Evolutionary conservation across 805 yeast genomes (phyloP).

Genomic region (Candida endomychidarum): DNA sequence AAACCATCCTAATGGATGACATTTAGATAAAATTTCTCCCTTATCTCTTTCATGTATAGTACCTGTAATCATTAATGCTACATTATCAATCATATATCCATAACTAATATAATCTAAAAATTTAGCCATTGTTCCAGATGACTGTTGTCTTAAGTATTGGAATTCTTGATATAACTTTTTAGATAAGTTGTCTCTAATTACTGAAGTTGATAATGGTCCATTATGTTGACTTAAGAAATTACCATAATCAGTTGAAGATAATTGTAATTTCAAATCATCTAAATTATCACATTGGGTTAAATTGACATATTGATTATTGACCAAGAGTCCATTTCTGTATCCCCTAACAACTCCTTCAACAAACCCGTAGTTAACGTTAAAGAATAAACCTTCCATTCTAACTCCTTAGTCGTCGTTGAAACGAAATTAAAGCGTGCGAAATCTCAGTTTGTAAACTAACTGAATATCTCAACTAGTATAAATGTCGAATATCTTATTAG

Average conservation of each 20-base stretch:
- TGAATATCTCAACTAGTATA: no score
- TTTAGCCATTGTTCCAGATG: slow-evolving; percentile 74
- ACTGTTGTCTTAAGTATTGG: slow-evolving; percentile 79
- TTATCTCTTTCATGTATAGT: slow-evolving; percentile 94
- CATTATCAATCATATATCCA: slow-evolving; percentile 98
- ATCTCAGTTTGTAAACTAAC: neutral
- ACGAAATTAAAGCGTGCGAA: neutral
- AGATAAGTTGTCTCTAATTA: slow-evolving; percentile 78
- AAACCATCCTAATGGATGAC: slow-evolving; percentile 98
- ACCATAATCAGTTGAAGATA: slow-evolving; percentile 95
- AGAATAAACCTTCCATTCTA: slow-evolving; percentile 87
- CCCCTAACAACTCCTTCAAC: slow-evolving; percentile 96
- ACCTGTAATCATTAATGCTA: slow-evolving; percentile 93
- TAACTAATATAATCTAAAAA: slow-evolving; percentile 92
- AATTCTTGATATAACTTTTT: slow-evolving; percentile 79
- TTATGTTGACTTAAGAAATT: slow-evolving; percentile 81
- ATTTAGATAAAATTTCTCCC: slow-evolving; percentile 80
- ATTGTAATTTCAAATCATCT: slow-evolving; percentile 91
- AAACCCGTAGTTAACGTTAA: slow-evolving; percentile 87
- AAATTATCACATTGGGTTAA: slow-evolving; percentile 93
- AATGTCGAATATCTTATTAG: slow-evolving; percentile 37
- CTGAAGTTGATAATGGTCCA: slow-evolving; percentile 78
- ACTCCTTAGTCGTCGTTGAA: slow-evolving; percentile 1
- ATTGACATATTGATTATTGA: slow-evolving; percentile 80
- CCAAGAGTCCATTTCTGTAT: slow-evolving; percentile 78